phyloP scores from a whole-genome alignment of 129 eudicot genomes.

The Helianthus tuberosus region DNA sequence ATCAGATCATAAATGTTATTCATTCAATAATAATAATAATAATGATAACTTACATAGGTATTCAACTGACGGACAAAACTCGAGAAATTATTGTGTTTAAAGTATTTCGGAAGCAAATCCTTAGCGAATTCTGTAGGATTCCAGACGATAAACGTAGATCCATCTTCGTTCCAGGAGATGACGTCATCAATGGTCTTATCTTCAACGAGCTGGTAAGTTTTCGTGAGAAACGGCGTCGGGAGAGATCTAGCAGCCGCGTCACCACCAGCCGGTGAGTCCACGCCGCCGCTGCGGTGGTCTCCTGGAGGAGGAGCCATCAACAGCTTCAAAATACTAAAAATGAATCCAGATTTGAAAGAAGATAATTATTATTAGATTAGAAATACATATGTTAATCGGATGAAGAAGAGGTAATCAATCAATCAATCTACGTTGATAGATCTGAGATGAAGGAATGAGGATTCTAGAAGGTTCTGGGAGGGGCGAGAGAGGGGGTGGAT shows the following conservation, averaged over 20 bases:
- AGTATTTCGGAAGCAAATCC: slow-evolving; percentile 89
- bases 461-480: slow-evolving; percentile 69
- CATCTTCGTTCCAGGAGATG: slow-evolving; percentile 95
- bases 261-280: slow-evolving; percentile 48
- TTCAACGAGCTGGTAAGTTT: slow-evolving; percentile 88
- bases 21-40: too few species aligned
- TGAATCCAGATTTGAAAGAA: slow-evolving; percentile 1
- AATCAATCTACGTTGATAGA: background rate
- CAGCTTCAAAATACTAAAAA: slow-evolving; percentile 13
- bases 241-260: slow-evolving; percentile 60
- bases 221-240: slow-evolving; percentile 93
- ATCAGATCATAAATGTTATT: background rate
- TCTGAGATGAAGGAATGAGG: slow-evolving; percentile 25
- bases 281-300: slow-evolving; percentile 51
- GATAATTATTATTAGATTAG: background rate
- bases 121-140: slow-evolving; percentile 89
- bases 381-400: background rate
- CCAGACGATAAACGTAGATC: slow-evolving; percentile 96
- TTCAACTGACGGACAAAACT: slow-evolving; percentile 96
- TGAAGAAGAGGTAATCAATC: background rate
- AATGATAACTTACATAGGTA: slow-evolving; percentile 67
- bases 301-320: slow-evolving; percentile 59
- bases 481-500: background rate
- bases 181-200: slow-evolving; percentile 72
- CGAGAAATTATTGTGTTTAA: slow-evolving; percentile 96